Conservation (phyloP, 352 stramenopile species). For the Pythium plurisporium region DNA sequence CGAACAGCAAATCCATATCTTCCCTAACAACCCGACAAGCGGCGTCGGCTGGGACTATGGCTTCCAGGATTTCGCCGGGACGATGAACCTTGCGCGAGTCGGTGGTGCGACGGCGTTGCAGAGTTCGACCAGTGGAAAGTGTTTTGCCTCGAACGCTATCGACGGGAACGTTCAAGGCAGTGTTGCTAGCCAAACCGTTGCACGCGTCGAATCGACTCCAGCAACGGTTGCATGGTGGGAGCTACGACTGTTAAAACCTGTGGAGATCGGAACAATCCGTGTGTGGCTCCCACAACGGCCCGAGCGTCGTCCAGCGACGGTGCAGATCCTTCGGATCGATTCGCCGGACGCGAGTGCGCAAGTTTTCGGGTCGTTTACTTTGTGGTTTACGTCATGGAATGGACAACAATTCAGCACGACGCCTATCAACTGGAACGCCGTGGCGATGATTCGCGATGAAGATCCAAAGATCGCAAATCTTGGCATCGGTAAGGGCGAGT, state of each 20-base stretch:
- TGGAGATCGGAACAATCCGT: conserved; percentile 51
- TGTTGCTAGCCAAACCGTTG: conserved; percentile 43
- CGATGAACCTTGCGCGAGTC: conserved; percentile 47
- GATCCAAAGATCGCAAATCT: conserved; percentile 29
- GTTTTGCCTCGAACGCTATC: conserved; percentile 56
- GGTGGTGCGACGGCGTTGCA: conserved; percentile 54
- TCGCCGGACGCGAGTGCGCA: conserved; percentile 26
- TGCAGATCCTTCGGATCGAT: conserved; percentile 33
- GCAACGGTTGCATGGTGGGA: conserved; percentile 62
- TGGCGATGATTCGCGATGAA: conserved; percentile 54
- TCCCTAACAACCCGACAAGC: conserved; percentile 44
- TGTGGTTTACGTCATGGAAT: conserved; percentile 31
- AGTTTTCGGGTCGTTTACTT: conserved; percentile 40
- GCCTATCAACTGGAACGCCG: conserved; percentile 47
- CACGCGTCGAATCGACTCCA: conserved; percentile 32
- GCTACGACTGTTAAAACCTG: conserved; percentile 39
- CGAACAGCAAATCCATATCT: conserved; percentile 33
- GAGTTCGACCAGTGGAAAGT: conserved; percentile 56
- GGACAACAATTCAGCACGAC: conserved; percentile 23
- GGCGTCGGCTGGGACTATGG: conserved; percentile 68
- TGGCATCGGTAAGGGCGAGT: conserved; percentile 44
- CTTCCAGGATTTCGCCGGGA: conserved; percentile 44
- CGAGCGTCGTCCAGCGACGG: conserved; percentile 17
- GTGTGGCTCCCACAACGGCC: conserved; percentile 38
- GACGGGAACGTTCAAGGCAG: conserved; percentile 46